These are phyloP conservation scores for Ganoderma resinaceum DNA, from an alignment of 1,284 basidiomycete species.

Conservation along the genomic window DNA sequence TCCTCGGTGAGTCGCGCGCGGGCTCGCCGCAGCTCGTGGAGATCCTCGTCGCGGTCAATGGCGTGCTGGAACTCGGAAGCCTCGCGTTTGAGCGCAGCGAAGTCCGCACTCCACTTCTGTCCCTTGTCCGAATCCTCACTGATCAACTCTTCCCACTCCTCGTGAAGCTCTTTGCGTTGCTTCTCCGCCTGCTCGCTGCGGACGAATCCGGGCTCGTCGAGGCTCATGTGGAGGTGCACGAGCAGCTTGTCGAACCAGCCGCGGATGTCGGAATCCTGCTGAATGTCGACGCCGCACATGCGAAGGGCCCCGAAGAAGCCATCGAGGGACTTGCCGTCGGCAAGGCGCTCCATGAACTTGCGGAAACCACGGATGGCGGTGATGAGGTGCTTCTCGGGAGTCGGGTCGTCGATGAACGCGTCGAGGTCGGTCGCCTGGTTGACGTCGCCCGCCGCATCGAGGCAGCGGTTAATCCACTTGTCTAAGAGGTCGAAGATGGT, in stretches of 20 bases:
- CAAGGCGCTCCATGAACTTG: conserved; percentile 56
- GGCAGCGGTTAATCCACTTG: conserved; percentile 60
- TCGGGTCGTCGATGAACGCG: conserved; percentile 62
- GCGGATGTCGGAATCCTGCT: conserved; percentile 54
- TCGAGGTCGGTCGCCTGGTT: conserved; percentile 53
- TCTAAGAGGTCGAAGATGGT: conserved; percentile 61
- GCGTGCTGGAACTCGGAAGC: conserved; percentile 50
- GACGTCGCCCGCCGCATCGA: conserved; percentile 55
- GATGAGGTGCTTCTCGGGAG: conserved; percentile 61
- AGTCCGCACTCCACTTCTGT: conserved; percentile 57
- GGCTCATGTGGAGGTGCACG: conserved; percentile 48
- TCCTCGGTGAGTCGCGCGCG: conserved; percentile 55
- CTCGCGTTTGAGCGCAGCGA: conserved; percentile 53
- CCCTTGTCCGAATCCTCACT: conserved; percentile 50
- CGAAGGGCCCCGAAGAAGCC: conserved; percentile 48
- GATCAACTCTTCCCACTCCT: conserved; percentile 56
- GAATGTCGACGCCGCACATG: conserved; percentile 50
- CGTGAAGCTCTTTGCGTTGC: conserved; percentile 50
- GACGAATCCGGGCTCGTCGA: conserved; percentile 58
- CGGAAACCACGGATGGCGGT: conserved; percentile 54
- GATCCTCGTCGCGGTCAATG: conserved; percentile 54
- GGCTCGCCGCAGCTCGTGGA: conserved; percentile 52
- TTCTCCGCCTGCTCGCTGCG: conserved; percentile 54
- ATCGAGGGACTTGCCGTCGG: conserved; percentile 53
- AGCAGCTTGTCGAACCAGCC: conserved; percentile 59